Percentiles rank a stretch among this genome's conserved stretches.
Evolutionary conservation across 2,329 filamentous ascomycete genomes (phyloP).

Genomic region (Teratosphaeria epicoccoides): DNA sequence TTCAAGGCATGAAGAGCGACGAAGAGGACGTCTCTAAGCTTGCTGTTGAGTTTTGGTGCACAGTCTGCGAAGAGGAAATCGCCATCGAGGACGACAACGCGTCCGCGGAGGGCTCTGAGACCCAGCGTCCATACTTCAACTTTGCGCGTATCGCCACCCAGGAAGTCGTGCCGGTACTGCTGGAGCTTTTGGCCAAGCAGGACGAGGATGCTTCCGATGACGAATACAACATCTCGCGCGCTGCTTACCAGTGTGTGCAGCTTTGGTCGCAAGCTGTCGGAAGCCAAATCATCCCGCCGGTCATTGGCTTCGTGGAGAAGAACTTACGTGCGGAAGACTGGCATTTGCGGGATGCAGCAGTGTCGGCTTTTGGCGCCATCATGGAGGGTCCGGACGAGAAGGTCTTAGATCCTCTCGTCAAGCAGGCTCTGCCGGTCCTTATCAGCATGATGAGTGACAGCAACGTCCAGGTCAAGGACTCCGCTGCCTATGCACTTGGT

Average conservation of each 20-base stretch:
- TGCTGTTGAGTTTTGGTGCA: conserved; percentile 98
- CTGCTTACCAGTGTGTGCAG: conserved; percentile 91
- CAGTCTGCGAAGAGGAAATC: conserved; percentile 98
- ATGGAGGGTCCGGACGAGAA: conserved; percentile 97
- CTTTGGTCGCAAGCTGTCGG: conserved; percentile 90
- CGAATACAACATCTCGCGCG: conserved; percentile 93
- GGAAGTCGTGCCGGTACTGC: conserved; percentile 86
- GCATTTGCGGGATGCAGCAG: conserved; percentile 88
- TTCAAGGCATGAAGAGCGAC: conserved; percentile 95
- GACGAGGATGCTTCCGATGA: conserved; percentile 95
- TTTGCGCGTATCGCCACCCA: conserved; percentile 86
- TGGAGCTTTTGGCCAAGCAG: conserved; percentile 85
- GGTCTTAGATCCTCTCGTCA: conserved; percentile 84
- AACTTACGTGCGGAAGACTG: conserved; percentile 87
- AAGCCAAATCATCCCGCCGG: conserved; percentile 70
- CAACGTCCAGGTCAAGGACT: conserved; percentile 85
- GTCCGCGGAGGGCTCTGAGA: conserved; percentile 58
- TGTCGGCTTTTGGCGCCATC: conserved; percentile 94
- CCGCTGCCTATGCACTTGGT: conserved; percentile 87
- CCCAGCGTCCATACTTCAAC: conserved; percentile 86
- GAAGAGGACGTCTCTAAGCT: conserved; percentile 98
- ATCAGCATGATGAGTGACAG: conserved; percentile 88
- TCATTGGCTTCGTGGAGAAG: conserved; percentile 81
- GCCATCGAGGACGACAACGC: conserved; percentile 95
- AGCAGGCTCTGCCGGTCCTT: conserved; percentile 84